Conservation (phyloP, 257 asterid genomes). For the Nyctanthes arbortristis region DNA sequence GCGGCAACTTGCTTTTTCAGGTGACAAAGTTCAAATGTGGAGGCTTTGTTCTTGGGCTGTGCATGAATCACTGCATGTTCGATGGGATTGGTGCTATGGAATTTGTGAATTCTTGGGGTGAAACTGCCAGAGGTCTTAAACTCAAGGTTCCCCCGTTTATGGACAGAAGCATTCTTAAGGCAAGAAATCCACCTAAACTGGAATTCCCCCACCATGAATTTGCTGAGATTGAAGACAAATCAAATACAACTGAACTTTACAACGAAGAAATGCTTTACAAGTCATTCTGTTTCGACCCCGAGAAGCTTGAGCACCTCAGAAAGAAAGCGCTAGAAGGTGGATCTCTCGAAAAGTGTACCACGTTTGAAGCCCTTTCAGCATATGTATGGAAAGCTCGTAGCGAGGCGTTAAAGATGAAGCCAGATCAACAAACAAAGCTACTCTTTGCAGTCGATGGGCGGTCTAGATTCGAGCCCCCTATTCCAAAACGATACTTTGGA, state of each 20-base stretch:
- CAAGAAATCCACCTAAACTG: slow-evolving; percentile 21
- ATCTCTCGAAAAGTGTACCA: slow-evolving; percentile 8
- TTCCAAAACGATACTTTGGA: slow-evolving; percentile 24
- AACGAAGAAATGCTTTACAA: slow-evolving; percentile 3
- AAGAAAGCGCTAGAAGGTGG: background rate
- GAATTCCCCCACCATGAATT: slow-evolving; percentile 21
- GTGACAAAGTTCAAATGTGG: slow-evolving; percentile 32
- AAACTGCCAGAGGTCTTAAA: slow-evolving; percentile 24
- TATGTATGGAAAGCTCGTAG: slow-evolving; percentile 20
- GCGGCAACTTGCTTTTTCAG: slow-evolving; percentile 1
- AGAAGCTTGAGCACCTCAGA: background rate
- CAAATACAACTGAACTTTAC: slow-evolving; percentile 17
- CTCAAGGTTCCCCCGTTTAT: slow-evolving; percentile 16
- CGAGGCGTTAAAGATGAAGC: slow-evolving; percentile 18
- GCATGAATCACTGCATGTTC: slow-evolving; percentile 21
- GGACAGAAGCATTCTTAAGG: slow-evolving; percentile 19
- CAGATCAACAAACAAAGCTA: slow-evolving; percentile 23
- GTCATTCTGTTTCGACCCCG: slow-evolving; percentile 8
- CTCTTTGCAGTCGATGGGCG: slow-evolving; percentile 27
- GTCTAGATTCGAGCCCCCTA: slow-evolving; percentile 15
- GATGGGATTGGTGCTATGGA: slow-evolving; percentile 28
- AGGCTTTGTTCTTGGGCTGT: slow-evolving; percentile 24
- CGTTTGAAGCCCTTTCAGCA: slow-evolving; percentile 25
- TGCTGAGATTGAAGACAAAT: slow-evolving; percentile 23
- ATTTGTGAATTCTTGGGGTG: slow-evolving; percentile 32